phyloP scores from a whole-genome alignment of 768 basidiomycete species.

The Auriscalpium orientale region DNA sequence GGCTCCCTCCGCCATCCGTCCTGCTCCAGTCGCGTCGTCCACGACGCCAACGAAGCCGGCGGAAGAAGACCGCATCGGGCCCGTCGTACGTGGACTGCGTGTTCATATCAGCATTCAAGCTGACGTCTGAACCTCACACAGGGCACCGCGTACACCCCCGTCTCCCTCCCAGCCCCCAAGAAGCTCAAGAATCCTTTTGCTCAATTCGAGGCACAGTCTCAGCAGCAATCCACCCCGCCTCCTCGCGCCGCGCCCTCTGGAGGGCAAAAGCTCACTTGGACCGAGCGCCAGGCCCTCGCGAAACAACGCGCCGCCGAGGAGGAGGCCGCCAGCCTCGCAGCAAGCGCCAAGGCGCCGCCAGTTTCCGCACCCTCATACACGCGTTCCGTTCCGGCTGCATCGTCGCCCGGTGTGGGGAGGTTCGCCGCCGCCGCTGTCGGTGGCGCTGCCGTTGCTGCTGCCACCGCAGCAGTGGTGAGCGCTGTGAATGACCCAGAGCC shows the following conservation, averaged over 20 bases:
- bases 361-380: constrained; percentile 10
- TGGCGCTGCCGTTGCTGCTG: background rate
- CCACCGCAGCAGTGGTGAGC: background rate
- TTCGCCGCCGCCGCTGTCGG: constrained; percentile 33
- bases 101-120: no score
- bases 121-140: constrained; percentile 12
- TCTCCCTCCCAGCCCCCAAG: constrained; percentile 76
- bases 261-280: constrained; percentile 85
- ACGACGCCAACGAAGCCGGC: constrained; percentile 55
- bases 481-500: constrained; percentile 1
- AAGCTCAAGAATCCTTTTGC: constrained; percentile 83
- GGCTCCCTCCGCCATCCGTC: constrained; percentile 10
- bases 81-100: constrained; percentile 33
- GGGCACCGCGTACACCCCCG: constrained; percentile 85
- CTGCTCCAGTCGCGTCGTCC: constrained; percentile 35
- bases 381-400: constrained; percentile 4
- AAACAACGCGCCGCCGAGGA: constrained; percentile 84
- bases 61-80: constrained; percentile 77
- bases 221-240: constrained; percentile 20
- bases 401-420: constrained; percentile 2
- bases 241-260: constrained; percentile 18
- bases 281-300: constrained; percentile 83
- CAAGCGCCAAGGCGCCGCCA: constrained; percentile 36
- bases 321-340: constrained; percentile 52
- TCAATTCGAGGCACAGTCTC: constrained; percentile 45